A percentile compares a stretch with the other conserved stretches of the same genome.
These are phyloP conservation scores for Musa balbisiana DNA, from an alignment of 202 grass and related monocot genomes.

Conservation along the genomic window DNA sequence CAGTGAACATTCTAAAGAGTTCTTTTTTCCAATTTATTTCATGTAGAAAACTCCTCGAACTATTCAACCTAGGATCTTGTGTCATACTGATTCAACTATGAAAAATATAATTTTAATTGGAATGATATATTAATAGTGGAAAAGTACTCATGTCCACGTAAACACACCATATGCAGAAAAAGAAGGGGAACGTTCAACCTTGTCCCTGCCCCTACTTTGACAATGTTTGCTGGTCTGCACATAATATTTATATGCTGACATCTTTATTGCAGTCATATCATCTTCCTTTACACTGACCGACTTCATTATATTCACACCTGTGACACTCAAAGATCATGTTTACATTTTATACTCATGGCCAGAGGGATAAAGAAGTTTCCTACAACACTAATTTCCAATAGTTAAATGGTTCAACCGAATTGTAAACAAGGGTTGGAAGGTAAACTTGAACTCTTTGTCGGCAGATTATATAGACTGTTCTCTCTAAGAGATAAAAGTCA, in stretches of 20 bases:
- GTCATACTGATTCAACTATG: background rate
- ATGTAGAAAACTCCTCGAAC: too few relatives aligned
- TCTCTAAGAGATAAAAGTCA: too few relatives aligned
- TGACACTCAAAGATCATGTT: background rate
- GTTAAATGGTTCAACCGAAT: too few relatives aligned
- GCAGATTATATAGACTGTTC: too few relatives aligned
- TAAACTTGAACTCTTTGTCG: too few relatives aligned
- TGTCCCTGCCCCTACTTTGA: background rate
- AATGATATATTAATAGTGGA: too few relatives aligned
- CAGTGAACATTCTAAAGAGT: background rate
- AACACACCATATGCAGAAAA: background rate
- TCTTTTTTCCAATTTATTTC: background rate
- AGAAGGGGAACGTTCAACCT: too few relatives aligned
- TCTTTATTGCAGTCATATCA: background rate
- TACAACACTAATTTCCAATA: background rate
- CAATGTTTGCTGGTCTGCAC: background rate
- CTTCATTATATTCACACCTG: background rate
- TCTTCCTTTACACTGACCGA: background rate
- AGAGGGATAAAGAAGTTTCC: background rate
- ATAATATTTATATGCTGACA: background rate
- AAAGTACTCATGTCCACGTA: background rate
- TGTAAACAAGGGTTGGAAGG: too few relatives aligned
- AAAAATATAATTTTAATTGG: too few relatives aligned
- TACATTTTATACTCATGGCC: background rate
- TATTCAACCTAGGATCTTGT: background rate